Evolutionary conservation across 345 rosid genomes (phyloP).

Genomic region (Bruguiera parviflora): DNA sequence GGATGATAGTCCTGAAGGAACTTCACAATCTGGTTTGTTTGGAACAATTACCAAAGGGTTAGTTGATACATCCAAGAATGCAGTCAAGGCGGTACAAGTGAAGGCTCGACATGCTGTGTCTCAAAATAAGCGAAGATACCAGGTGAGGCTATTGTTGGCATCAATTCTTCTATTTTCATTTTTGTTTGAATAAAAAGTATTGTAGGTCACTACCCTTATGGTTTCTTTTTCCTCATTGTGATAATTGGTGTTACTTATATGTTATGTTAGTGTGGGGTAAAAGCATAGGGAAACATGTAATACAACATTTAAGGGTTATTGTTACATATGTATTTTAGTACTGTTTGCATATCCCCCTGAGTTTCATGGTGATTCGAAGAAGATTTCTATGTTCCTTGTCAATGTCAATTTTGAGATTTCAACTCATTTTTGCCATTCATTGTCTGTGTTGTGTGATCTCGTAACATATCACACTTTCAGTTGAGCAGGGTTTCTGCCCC

Average conservation of each 20-base stretch:
- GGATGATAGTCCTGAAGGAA: conserved; percentile 46
- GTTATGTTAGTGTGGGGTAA: background rate
- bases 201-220: background rate
- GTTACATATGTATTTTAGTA: too few species aligned
- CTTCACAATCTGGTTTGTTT: conserved; percentile 55
- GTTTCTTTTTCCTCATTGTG: background rate
- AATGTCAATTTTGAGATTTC: too few species aligned
- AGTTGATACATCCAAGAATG: conserved; percentile 80
- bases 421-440: background rate
- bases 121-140: conserved; percentile 82
- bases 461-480: background rate
- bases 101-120: conserved; percentile 90
- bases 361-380: too few species aligned
- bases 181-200: background rate
- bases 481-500: background rate
- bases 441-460: background rate
- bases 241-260: background rate
- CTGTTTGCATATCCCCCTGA: too few species aligned
- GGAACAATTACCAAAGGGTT: conserved; percentile 72
- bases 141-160: conserved; percentile 37
- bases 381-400: too few species aligned
- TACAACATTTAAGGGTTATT: too few species aligned
- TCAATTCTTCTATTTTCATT: background rate
- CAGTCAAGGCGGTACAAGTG: conserved; percentile 87
- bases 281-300: too few species aligned